Conservation (phyloP, 768 basidiomycete genomes). For the Lentinula detonsa region DNA sequence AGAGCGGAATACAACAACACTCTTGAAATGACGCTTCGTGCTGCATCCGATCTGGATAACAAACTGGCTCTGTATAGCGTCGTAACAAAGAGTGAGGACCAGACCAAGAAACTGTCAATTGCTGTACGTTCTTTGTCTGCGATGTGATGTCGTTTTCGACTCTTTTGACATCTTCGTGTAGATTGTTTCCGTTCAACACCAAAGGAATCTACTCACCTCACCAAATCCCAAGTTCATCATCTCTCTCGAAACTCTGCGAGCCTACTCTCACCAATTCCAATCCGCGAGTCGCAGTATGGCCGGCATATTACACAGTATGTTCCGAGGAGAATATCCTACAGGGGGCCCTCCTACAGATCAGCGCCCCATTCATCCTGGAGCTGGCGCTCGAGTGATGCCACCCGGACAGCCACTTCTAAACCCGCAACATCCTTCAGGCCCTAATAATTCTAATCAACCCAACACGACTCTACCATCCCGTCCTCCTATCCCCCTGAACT, state of each 20-base stretch:
- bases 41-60: constrained; percentile 40
- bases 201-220: constrained; percentile 31
- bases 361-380: not conserved
- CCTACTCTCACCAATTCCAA: constrained; percentile 37
- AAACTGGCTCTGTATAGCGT: constrained; percentile 42
- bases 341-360: constrained; percentile 3
- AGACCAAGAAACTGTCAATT: constrained; percentile 42
- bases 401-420: not conserved
- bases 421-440: constrained; percentile 9
- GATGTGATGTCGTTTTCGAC: not conserved
- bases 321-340: constrained; percentile 2
- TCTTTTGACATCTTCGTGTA: constrained; percentile 7
- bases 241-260: constrained; percentile 30
- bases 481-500: constrained; percentile 12
- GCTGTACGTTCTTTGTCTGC: constrained; percentile 39
- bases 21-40: constrained; percentile 43
- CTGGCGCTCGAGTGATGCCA: not conserved
- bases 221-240: constrained; percentile 37
- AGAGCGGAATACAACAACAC: constrained; percentile 43
- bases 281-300: constrained; percentile 13
- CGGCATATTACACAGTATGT: constrained; percentile 5
- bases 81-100: constrained; percentile 40
- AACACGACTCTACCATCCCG: not conserved
- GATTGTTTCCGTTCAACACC: constrained; percentile 24
- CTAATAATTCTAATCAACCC: constrained; percentile 12